Percentiles rank a stretch among this genome's conserved stretches.
phyloP scores from a whole-genome alignment of 495 filamentous ascomycete genomes.

The Penicillium desertorum region DNA sequence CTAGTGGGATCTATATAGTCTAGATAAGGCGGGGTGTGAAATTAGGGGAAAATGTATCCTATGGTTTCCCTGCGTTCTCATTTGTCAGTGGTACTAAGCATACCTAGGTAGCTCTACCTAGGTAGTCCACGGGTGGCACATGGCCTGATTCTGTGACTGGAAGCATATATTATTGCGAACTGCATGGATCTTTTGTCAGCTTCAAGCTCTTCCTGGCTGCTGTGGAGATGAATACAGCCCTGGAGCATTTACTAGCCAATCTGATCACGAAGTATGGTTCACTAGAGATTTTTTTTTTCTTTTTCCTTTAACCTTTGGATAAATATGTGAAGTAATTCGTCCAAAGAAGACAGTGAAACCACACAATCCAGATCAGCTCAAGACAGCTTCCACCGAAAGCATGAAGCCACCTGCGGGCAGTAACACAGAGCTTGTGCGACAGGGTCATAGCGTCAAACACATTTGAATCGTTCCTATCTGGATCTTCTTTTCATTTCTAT shows the following conservation, averaged over 20 bases:
- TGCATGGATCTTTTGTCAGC: not conserved
- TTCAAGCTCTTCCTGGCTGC: not conserved
- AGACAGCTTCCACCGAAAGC: not conserved
- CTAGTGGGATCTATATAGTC: not conserved
- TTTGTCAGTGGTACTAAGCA: conserved; percentile 6
- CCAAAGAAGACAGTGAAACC: not conserved
- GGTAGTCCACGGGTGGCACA: too few relatives aligned
- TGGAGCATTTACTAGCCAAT: not conserved
- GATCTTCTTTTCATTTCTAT: not conserved
- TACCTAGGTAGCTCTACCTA: not conserved
- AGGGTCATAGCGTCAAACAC: not conserved
- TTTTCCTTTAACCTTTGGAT: not conserved
- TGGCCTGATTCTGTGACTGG: not conserved
- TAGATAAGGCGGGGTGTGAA: too few relatives aligned
- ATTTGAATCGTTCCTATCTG: not conserved
- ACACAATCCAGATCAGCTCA: not conserved
- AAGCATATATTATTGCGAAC: not conserved
- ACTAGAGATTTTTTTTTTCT: not conserved
- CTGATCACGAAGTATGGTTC: not conserved
- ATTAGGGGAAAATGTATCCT: conserved; percentile 10
- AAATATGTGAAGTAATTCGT: not conserved
- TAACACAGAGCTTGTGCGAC: conserved; percentile 18
- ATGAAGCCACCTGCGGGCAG: conserved; percentile 2
- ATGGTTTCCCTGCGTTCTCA: conserved; percentile 21
- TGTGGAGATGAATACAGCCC: not conserved